These are phyloP conservation scores for Akanthomyces muscarius DNA, from an alignment of 2,329 filamentous ascomycete species.

Conservation along the genomic window DNA sequence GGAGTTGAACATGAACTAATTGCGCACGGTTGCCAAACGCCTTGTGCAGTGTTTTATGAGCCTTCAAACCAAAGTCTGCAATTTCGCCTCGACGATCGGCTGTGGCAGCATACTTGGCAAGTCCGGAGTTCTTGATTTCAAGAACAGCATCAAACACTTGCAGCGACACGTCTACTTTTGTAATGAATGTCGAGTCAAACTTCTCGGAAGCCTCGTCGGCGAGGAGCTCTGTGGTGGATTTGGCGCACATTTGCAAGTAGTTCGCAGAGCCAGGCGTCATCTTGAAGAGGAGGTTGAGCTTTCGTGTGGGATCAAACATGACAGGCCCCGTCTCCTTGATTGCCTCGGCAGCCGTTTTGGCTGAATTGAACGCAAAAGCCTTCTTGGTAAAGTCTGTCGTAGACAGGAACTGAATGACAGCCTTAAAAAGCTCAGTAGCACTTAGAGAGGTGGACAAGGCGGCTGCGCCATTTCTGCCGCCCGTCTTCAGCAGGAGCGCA, in stretches of 20 bases:
- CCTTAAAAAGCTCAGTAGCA: conserved; percentile 92
- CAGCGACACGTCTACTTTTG: conserved; percentile 50
- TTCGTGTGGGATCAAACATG: conserved; percentile 70
- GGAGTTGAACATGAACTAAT: conserved; percentile 57
- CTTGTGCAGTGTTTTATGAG: conserved; percentile 62
- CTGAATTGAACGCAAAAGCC: conserved; percentile 50
- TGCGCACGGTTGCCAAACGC: conserved; percentile 73
- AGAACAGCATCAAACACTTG: conserved; percentile 52
- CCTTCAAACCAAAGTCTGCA: conserved; percentile 48
- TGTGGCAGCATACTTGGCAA: conserved; percentile 26
- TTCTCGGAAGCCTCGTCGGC: conserved; percentile 71
- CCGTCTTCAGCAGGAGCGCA: conserved; percentile 75
- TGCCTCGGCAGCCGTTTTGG: conserved; percentile 30
- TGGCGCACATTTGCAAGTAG: conserved; percentile 69
- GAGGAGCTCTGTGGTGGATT: conserved; percentile 68
- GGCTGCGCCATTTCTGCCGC: conserved; percentile 65
- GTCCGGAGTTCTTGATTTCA: conserved; percentile 31
- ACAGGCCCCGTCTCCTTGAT: conserved; percentile 55
- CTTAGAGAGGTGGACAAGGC: conserved; percentile 77
- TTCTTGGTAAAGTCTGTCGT: conserved; percentile 67
- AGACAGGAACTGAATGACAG: conserved; percentile 80
- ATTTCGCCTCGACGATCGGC: conserved; percentile 40
- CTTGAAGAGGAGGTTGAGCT: conserved; percentile 83
- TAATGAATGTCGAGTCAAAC: conserved; percentile 81
- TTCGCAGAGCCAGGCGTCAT: conserved; percentile 83